Evolutionary conservation across 2,329 filamentous ascomycete species (phyloP).

Genomic region (Bipolaris sorokiniana): DNA sequence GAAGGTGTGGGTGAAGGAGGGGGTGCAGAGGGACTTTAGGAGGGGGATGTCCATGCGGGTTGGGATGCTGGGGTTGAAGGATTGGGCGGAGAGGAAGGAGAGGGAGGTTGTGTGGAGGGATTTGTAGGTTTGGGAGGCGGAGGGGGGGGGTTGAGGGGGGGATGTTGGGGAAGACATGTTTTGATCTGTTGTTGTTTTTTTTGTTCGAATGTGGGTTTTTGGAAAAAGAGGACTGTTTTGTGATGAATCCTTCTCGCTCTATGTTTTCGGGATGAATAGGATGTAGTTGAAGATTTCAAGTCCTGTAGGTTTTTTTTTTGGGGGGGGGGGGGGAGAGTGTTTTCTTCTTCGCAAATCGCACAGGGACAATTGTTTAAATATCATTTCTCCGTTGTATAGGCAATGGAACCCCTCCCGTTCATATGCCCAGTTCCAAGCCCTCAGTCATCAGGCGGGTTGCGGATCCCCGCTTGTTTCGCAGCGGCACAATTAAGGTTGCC

Average conservation of each 20-base stretch:
- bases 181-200: too few relatives aligned
- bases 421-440: too few relatives aligned
- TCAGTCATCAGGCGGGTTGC: background rate
- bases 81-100: constrained; percentile 23
- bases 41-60: constrained; percentile 21
- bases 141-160: background rate
- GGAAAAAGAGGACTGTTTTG: too few relatives aligned
- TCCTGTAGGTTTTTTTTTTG: too few relatives aligned
- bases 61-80: constrained; percentile 2
- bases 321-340: too few relatives aligned
- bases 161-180: background rate
- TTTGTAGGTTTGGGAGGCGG: constrained; percentile 18
- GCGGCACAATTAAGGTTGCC: background rate
- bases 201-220: too few relatives aligned
- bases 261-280: background rate
- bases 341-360: background rate
- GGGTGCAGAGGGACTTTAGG: constrained; percentile 25
- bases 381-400: too few relatives aligned
- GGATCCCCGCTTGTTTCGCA: constrained; percentile 1
- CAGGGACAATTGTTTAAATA: background rate
- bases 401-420: too few relatives aligned
- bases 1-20: constrained; percentile 32
- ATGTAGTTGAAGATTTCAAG: background rate
- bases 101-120: constrained; percentile 23
- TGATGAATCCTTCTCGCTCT: too few relatives aligned